Percentiles rank a stretch among this genome's conserved stretches.
These are phyloP conservation scores for Microsporum audouinii DNA, from an alignment of 2,329 filamentous ascomycete genomes.

Conservation along the genomic window DNA sequence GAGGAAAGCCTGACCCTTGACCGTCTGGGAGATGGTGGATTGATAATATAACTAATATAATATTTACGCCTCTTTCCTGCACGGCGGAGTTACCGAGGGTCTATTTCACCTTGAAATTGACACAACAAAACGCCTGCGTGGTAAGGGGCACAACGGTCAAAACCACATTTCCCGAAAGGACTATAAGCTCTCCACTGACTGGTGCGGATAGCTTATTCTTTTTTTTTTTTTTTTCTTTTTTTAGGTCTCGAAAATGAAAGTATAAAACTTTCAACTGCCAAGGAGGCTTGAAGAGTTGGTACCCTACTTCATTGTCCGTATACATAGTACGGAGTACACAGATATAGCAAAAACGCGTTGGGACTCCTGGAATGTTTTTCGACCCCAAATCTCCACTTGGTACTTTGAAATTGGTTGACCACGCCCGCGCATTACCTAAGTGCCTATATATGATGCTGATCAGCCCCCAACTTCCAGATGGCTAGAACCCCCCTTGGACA, in stretches of 20 bases:
- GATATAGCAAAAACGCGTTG: neutral
- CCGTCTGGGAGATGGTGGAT: neutral
- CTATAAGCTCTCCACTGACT: neutral
- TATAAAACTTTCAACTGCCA: neutral
- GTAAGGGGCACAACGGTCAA: neutral
- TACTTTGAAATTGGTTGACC: neutral
- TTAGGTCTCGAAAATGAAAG: neutral
- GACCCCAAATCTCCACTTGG: slow-evolving; percentile 1
- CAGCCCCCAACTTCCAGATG: slow-evolving; percentile 3
- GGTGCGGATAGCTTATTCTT: neutral
- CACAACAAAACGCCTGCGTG: neutral
- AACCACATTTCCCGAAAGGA: neutral
- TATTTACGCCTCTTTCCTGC: neutral
- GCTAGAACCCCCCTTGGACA: slow-evolving; percentile 8
- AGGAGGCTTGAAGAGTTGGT: slow-evolving; percentile 2
- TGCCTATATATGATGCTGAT: slow-evolving; percentile 2
- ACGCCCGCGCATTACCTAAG: neutral
- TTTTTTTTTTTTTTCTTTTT: neutral
- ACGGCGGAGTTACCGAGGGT: neutral
- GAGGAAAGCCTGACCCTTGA: neutral
- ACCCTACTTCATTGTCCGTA: neutral
- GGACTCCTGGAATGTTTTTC: neutral
- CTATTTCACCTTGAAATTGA: neutral
- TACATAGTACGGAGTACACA: neutral
- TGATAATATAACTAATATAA: neutral